phyloP scores from a whole-genome alignment of 345 rosid species.

The Arabidopsis thaliana region TAIR10.1 NC_003071.7:13348501-13349000 shows the following conservation, averaged over 20 bases:
- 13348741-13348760: slow-evolving; percentile 13
- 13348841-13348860: slow-evolving; percentile 95
- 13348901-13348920: slow-evolving; percentile 23
- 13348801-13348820: slow-evolving; percentile 98
- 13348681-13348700: slow-evolving; percentile 29
- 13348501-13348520: too few species aligned
- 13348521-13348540: not conserved
- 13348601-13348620: slow-evolving; percentile 95
- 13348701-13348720: slow-evolving; percentile 16
- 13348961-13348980: slow-evolving; percentile 11
- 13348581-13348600: slow-evolving; percentile 20
- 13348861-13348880: slow-evolving; percentile 90
- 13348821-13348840: slow-evolving; percentile 95
- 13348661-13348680: slow-evolving; percentile 98
- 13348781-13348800: slow-evolving; percentile 67
- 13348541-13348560: too few species aligned
- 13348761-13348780: not conserved
- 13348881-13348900: slow-evolving; percentile 62
- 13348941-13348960: slow-evolving; percentile 1
- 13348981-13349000: slow-evolving; percentile 88
- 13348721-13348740: not conserved
- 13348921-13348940: slow-evolving; percentile 29
- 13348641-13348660: slow-evolving; percentile 98
- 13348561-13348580: not conserved
- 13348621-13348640: slow-evolving; percentile 97